phyloP scores from a whole-genome alignment of 1,284 basidiomycete species.

The Coniferiporia weirii region DNA sequence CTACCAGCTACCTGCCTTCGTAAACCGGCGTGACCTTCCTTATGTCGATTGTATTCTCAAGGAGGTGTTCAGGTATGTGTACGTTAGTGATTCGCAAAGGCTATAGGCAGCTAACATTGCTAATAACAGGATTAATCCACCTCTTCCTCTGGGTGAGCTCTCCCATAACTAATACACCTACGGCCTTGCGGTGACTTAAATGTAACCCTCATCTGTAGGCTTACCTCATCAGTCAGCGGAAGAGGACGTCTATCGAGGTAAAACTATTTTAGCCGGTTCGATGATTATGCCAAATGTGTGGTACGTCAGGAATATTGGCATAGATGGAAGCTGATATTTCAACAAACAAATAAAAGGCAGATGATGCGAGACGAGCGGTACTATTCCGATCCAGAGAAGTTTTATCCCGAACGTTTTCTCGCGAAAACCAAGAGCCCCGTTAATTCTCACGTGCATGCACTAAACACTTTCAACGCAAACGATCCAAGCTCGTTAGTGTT shows the following conservation, averaged over 20 bases:
- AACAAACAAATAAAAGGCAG: conserved; percentile 2
- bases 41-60: conserved; percentile 56
- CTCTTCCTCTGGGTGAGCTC: background rate
- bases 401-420: conserved; percentile 28
- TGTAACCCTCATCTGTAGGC: background rate
- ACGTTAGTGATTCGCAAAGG: conserved; percentile 25
- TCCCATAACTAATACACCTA: background rate
- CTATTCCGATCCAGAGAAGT: conserved; percentile 25
- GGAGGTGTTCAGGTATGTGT: conserved; percentile 60
- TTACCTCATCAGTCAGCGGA: conserved; percentile 10
- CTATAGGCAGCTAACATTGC: background rate
- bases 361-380: conserved; percentile 12
- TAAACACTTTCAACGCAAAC: background rate
- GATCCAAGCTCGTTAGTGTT: conserved; percentile 15
- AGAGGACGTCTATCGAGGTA: conserved; percentile 12
- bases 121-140: background rate
- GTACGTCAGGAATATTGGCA: background rate
- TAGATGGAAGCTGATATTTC: background rate
- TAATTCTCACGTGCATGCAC: background rate
- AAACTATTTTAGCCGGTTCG: conserved; percentile 11
- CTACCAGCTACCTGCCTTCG: conserved; percentile 55
- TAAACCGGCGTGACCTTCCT: conserved; percentile 54
- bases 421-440: background rate
- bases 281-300: conserved; percentile 15
- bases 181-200: background rate